Percentiles rank a stretch among this genome's conserved stretches.
These are phyloP conservation scores for Ogataea paradorogensis DNA, from an alignment of 805 yeast species.

Conservation along the genomic window DNA sequence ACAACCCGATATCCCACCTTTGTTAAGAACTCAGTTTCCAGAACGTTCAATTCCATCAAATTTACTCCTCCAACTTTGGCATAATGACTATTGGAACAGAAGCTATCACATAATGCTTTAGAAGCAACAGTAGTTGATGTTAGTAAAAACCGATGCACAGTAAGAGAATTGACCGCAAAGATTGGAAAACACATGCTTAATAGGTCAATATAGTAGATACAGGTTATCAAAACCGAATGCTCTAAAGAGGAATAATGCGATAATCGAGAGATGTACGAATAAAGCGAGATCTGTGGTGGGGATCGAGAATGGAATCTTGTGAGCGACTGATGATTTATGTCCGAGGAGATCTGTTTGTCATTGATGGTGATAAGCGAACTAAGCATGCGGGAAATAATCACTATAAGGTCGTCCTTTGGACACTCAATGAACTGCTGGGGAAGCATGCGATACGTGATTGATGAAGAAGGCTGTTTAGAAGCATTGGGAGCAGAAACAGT, in stretches of 20 bases:
- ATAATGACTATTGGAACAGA: conserved; percentile 89
- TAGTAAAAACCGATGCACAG: conserved; percentile 87
- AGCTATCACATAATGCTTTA: conserved; percentile 89
- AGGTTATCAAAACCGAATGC: conserved; percentile 73
- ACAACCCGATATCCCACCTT: conserved; percentile 77
- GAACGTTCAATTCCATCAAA: conserved; percentile 72
- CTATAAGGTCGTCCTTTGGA: conserved; percentile 65
- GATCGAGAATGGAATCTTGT: conserved; percentile 93
- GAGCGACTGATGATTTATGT: conserved; percentile 41
- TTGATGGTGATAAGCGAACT: conserved; percentile 70
- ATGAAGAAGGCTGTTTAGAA: neutral
- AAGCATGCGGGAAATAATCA: conserved; percentile 76
- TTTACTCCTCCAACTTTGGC: conserved; percentile 96
- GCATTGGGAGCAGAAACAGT: neutral
- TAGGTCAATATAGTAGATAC: conserved; percentile 88
- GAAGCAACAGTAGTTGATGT: conserved; percentile 91
- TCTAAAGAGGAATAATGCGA: conserved; percentile 84
- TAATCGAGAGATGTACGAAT: conserved; percentile 71
- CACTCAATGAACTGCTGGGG: conserved; percentile 62
- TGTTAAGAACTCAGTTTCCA: conserved; percentile 83
- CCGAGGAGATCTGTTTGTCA: conserved; percentile 42
- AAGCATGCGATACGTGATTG: conserved; percentile 23
- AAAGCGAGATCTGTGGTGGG: conserved; percentile 83
- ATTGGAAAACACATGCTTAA: conserved; percentile 72
- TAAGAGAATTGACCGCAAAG: conserved; percentile 83